Base-by-base conservation (phyloP, 306 rosid genomes). In the Medicago arabica region DNA sequence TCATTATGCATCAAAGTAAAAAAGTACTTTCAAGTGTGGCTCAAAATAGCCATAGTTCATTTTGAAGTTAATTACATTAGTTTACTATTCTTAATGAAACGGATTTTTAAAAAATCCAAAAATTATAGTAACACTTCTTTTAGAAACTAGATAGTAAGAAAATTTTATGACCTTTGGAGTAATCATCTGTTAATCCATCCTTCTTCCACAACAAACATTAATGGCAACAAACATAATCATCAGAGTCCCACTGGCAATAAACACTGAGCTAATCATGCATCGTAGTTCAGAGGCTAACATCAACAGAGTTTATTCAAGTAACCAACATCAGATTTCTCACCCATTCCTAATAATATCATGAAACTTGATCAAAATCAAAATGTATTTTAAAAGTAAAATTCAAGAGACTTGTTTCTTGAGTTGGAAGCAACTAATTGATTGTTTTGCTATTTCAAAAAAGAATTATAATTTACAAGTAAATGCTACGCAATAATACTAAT, bases 271-370 rank as follows among this genome's bases (percentile, higher is more conserved):
- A 44, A 51, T 53, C 59, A 47, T 53, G 77, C 65, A 78, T 55
- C 57, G 78, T 54, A 63, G 90, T 80, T 84, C 57, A 69, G 53
- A 81, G 49, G 84, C 82, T 64, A 57, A 81, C 84, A 81, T 83
- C 89, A 79, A 59, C 53, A 43, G 41, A 47, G 54, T 41, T 75
- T 57, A 55, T 36, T 23, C 66, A 39, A 14, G 69, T 40, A 66
- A 44, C 17, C n/a, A 68, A 61, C 38, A 34, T 55, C 71, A 54
- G 8, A 19, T 54, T 54, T 41, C 63, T 11, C 75, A 65, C 75
- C 7, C 58, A 67, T 58, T 61, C 46, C 19, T 41, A 72, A 46
- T 61, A 16, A 38, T 36, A 36, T 38, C 60, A 71, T 75, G 67
- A 21, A 62, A 69, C 57, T 28, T 77, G 15, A 62, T 77, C 74